Percentiles rank a stretch among this genome's conserved stretches.
phyloP scores from a whole-genome alignment of 1,139 yeast genomes.

The Hansenula sp. region DNA sequence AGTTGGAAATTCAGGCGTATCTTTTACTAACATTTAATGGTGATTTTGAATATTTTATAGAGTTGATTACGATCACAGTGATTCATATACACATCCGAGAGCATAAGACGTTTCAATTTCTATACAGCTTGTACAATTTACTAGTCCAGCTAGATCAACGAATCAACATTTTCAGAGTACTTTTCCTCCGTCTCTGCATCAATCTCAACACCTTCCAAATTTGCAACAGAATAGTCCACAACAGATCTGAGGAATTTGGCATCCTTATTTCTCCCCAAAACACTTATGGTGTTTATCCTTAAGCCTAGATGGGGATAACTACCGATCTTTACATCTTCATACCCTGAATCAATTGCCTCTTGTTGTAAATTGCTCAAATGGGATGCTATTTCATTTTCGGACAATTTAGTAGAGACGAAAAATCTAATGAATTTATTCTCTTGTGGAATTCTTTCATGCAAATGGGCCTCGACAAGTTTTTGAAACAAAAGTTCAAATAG shows the following conservation, averaged over 20 bases:
- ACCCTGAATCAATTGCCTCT: slow-evolving; percentile 35
- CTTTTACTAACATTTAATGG: too few relatives aligned
- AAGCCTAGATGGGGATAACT: slow-evolving; percentile 76
- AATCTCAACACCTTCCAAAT: slow-evolving; percentile 52
- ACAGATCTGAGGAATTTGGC: slow-evolving; percentile 37
- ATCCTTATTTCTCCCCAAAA: slow-evolving; percentile 51
- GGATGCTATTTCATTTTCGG: slow-evolving; percentile 71
- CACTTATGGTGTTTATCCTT: slow-evolving; percentile 65
- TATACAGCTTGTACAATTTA: too few relatives aligned
- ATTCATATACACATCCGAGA: too few relatives aligned
- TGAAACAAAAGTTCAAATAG: slow-evolving; percentile 54
- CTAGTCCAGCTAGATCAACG: background rate
- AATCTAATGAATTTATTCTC: slow-evolving; percentile 37
- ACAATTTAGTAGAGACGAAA: slow-evolving; percentile 56
- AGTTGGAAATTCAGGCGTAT: too few relatives aligned
- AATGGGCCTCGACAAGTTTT: slow-evolving; percentile 27
- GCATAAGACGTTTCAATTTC: too few relatives aligned
- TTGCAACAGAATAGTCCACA: slow-evolving; percentile 41
- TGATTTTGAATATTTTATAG: too few relatives aligned
- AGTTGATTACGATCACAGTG: too few relatives aligned
- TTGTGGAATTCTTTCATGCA: slow-evolving; percentile 16
- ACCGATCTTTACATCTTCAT: slow-evolving; percentile 59
- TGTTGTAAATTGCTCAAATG: slow-evolving; percentile 51
- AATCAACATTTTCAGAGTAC: slow-evolving; percentile 12
- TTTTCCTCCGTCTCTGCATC: slow-evolving; percentile 50